Evolutionary conservation across 192 early-diverging fungal species (phyloP).

Genomic region (Coemansia sp.): DNA sequence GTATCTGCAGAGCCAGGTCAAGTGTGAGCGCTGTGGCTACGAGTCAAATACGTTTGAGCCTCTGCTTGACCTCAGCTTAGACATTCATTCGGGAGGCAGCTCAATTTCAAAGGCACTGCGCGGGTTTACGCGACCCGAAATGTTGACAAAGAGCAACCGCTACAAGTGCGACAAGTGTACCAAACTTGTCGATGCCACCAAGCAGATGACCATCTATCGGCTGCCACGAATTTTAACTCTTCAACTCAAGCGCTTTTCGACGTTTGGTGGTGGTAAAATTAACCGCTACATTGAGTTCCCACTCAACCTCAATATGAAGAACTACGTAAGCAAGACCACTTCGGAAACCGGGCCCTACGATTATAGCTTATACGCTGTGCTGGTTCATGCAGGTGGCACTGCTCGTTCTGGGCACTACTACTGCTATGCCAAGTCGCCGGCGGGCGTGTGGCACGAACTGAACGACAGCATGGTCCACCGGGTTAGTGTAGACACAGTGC

Average conservation of each 20-base stretch:
- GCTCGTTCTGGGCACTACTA: conserved; percentile 86
- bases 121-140: conserved; percentile 70
- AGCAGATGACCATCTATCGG: conserved; percentile 73
- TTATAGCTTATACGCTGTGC: conserved; percentile 74
- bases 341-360: conserved; percentile 49
- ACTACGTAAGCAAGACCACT: conserved; percentile 49
- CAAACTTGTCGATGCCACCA: conserved; percentile 70
- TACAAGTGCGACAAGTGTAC: conserved; percentile 85
- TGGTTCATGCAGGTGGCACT: conserved; percentile 73
- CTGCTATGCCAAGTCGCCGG: conserved; percentile 73
- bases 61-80: conserved; percentile 74
- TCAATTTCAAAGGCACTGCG: conserved; percentile 66
- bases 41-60: conserved; percentile 77
- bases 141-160: conserved; percentile 62
- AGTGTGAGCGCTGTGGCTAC: conserved; percentile 66
- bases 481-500: conserved; percentile 65
- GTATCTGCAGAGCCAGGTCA: conserved; percentile 73
- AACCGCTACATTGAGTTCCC: conserved; percentile 61
- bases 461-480: conserved; percentile 72
- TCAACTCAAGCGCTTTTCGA: conserved; percentile 84
- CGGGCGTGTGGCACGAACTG: conserved; percentile 78
- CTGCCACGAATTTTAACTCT: conserved; percentile 70
- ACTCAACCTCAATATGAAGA: conserved; percentile 58
- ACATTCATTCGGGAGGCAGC: conserved; percentile 60
- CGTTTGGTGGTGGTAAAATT: conserved; percentile 66